These are phyloP conservation scores for Bruguiera hainesii DNA, from an alignment of 441 rosid species.

Conservation along the genomic window DNA sequence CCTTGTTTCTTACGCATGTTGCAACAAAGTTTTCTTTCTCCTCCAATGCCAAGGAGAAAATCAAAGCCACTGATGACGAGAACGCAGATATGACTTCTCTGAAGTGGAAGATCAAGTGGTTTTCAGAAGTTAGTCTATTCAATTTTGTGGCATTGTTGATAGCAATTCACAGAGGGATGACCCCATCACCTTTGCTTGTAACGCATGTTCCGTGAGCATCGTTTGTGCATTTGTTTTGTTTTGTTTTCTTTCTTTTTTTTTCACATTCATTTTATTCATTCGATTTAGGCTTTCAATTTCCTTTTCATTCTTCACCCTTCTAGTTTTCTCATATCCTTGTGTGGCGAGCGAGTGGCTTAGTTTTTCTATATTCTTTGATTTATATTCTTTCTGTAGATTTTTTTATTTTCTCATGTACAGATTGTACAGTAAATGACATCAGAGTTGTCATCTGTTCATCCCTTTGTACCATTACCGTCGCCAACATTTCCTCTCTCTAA, in stretches of 20 bases:
- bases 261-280: slow-evolving; percentile 51
- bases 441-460: neutral
- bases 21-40: slow-evolving; percentile 24
- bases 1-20: slow-evolving; percentile 30
- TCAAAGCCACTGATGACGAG: slow-evolving; percentile 12
- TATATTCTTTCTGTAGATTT: slow-evolving; percentile 24
- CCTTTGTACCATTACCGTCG: no score
- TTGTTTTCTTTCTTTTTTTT: slow-evolving; percentile 1
- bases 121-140: slow-evolving; percentile 40
- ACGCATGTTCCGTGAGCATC: slow-evolving; percentile 29
- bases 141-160: slow-evolving; percentile 70
- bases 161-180: slow-evolving; percentile 57
- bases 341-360: slow-evolving; percentile 23
- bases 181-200: slow-evolving; percentile 42
- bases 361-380: slow-evolving; percentile 36
- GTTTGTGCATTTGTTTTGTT: neutral
- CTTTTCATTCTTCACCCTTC: neutral
- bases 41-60: slow-evolving; percentile 21
- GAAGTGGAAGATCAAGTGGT: slow-evolving; percentile 73
- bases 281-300: slow-evolving; percentile 10
- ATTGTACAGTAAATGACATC: slow-evolving; percentile 33
- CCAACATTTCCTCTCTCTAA: no score
- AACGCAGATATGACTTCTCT: slow-evolving; percentile 20
- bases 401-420: slow-evolving; percentile 26
- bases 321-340: slow-evolving; percentile 11